Evolutionary conservation across 169 alveolate genomes (phyloP).

Genomic region (Plasmodium inui): DNA sequence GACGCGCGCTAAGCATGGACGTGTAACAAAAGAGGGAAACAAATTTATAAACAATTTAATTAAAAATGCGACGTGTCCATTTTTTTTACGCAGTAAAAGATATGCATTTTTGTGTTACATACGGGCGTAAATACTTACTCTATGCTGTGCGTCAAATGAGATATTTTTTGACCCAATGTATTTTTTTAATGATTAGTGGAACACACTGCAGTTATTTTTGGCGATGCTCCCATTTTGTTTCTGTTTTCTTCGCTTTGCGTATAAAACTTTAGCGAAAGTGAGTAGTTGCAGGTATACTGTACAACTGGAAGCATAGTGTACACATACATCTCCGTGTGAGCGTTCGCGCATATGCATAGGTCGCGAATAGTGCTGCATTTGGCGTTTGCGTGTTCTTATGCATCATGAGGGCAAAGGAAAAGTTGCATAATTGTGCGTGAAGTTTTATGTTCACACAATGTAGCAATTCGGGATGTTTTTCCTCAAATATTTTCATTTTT

Average conservation of each 20-base stretch:
- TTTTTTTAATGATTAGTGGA: not conserved
- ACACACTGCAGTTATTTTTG: not conserved
- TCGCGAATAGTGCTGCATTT: not conserved
- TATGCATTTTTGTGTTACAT: not conserved
- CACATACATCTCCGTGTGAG: not conserved
- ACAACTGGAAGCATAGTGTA: not conserved
- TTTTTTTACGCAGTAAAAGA: not conserved
- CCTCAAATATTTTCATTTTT: not conserved
- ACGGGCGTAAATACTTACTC: not conserved
- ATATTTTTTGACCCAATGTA: not conserved
- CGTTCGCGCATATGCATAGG: not conserved
- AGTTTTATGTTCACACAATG: not conserved
- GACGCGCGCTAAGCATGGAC: not conserved
- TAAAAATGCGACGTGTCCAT: conserved; percentile 19
- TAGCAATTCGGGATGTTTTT: not conserved
- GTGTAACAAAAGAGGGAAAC: conserved; percentile 9
- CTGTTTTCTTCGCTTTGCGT: not conserved
- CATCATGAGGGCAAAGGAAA: not conserved
- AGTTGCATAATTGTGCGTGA: not conserved
- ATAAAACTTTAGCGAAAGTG: not conserved
- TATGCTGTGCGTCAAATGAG: not conserved
- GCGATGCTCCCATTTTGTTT: not conserved
- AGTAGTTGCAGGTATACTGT: not conserved
- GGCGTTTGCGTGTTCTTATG: not conserved
- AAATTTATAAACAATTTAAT: conserved; percentile 18